Evolutionary conservation across 176 grass and related monocot species (phyloP), one percentile per base, ranked within the genome.

Genomic region (Areca catechu): DNA sequence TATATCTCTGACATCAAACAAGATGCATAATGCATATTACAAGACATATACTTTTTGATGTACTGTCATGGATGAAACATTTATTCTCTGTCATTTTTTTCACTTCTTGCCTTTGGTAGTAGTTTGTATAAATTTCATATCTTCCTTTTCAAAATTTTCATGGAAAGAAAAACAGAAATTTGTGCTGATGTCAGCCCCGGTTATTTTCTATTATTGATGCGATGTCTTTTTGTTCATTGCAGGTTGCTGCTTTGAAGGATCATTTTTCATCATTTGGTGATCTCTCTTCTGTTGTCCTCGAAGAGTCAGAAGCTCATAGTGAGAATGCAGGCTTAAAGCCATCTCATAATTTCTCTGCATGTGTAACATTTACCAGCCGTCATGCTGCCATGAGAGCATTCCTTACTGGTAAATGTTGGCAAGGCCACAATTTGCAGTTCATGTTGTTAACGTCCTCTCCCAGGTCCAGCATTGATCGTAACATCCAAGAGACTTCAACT

Each of bases 211-310:
- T 10, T 10, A 14, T 12, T 43, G 10, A 43, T 43, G 10, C 6
- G 34, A 43, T 19, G 18, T 49, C 56, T 23, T 52, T 60, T 22
- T 65, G 21, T 19, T 60, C 19, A 28, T 70, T 23, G 51, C 82
- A 98, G 93, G 81, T 92, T 63, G 79, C 78, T 75, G 51, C 75
- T 62, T 78, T 98, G 70, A 82, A 71, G 66, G 93, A 92, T 62
- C 87, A 98, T 78, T 98, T 98, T 19, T 63, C 84, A 67, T 82
- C 81, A 60, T 98, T 92, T 60, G 93, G 93, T 50, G 88, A 89
- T 56, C 65, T 98, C 54, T 74, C 84, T 49, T 92, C 84, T 77
- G 60, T 98, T 75, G 62, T 77, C 51, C 61, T 98, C 52, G 84
- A 98, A 82, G 72, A 83, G 6, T 74, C 70, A 2, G 84, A 79